Evolutionary conservation across 1,139 yeast species (phyloP), one percentile per base, ranked within the genome.

Genomic region (Magnusiomyces ingens): DNA sequence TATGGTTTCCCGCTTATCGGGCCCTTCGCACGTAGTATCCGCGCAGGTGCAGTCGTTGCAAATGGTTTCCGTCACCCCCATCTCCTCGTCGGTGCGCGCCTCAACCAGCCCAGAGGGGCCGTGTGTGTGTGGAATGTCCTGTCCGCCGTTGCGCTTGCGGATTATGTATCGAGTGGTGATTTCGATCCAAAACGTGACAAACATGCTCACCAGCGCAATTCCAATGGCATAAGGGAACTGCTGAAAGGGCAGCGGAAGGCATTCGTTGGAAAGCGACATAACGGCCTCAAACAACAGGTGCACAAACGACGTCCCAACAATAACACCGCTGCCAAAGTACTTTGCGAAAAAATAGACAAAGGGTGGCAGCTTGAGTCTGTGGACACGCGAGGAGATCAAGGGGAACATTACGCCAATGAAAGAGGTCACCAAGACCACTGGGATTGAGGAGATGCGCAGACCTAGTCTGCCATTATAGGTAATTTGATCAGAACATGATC

Each of bases 271-370:
- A 54, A 83, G 71, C 1, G 75, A 72, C 41, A 80, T 84, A 59
- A 76, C 72, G 2, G 95, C 95, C 0, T 95, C 95, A 61, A 83
- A 82, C 62, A 90, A 73, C 58, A 90, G 73, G 71, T 90, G 96
- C 54, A 90, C 83, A 63, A 88, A 85, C 0, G 95, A 91, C 1
- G 96, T 90, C 1, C 96, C 93, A 11, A 89, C 75, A 64, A 90
- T 90, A 49, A 90, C 96, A 51, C 97, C 97, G 0, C 95, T 84
- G 57, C 97, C 97, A 67, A 90, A 89, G 72, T 79, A 87, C 64
- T 85, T 86, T 54, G 90, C 85, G 49, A 83, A 71, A 64, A 85
- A 80, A 64, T 81, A 88, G 54, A 83, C 77, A 48, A 81, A 76
- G 19, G 73, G 64, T 2, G 84, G 90, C 59, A 83, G 62, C 54